These are phyloP conservation scores for Penicillium sp. DNA, from an alignment of 2,329 filamentous ascomycete genomes.

Conservation along the genomic window DNA sequence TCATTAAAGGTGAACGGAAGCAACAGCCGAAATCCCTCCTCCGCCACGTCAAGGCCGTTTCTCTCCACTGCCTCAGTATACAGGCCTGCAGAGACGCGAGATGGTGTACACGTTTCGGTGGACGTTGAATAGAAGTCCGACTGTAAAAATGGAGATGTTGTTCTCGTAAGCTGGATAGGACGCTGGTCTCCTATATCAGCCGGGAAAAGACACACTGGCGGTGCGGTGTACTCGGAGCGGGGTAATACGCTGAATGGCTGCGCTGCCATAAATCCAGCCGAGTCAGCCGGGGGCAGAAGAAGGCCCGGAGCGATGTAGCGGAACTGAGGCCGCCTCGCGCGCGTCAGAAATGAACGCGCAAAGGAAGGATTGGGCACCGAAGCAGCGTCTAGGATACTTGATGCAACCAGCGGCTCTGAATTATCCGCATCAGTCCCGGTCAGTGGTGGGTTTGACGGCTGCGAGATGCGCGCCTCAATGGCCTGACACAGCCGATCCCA, in stretches of 20 bases:
- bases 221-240: conserved; percentile 8
- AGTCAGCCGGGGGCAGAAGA: conserved; percentile 15
- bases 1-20: conserved; percentile 13
- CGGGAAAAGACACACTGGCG: conserved; percentile 31
- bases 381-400: conserved; percentile 8
- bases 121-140: conserved; percentile 14
- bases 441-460: neutral
- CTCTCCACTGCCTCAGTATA: conserved; percentile 30
- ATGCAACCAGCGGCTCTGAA: neutral
- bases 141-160: conserved; percentile 14
- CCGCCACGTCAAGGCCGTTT: conserved; percentile 17
- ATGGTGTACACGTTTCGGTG: conserved; percentile 14
- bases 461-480: conserved; percentile 21
- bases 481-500: conserved; percentile 21
- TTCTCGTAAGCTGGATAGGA: conserved; percentile 19
- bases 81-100: conserved; percentile 20
- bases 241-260: neutral
- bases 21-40: conserved; percentile 31
- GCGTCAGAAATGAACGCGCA: conserved; percentile 20
- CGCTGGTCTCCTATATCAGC: conserved; percentile 17
- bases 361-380: conserved; percentile 13
- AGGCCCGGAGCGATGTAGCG: conserved; percentile 16
- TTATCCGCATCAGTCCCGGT: neutral
- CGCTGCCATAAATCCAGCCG: neutral
- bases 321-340: conserved; percentile 20